These are phyloP conservation scores for Hygrocybe punicea DNA, from an alignment of 768 basidiomycete species.

Conservation along the genomic window DNA sequence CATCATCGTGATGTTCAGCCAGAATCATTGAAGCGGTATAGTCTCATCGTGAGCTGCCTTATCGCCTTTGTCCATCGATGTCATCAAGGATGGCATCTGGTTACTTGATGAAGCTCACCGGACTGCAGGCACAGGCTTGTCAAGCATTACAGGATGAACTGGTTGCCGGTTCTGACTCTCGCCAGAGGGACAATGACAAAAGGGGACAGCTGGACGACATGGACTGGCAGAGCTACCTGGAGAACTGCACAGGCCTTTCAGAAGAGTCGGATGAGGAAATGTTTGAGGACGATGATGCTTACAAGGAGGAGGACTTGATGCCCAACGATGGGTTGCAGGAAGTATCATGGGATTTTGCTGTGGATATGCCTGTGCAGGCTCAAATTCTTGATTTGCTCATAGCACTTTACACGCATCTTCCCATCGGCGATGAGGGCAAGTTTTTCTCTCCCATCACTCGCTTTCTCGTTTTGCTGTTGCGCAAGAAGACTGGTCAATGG, in stretches of 20 bases:
- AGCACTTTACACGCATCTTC: constrained; percentile 1
- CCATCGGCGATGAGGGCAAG: neutral
- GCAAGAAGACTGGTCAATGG: constrained; percentile 3
- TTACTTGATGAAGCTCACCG: constrained; percentile 1
- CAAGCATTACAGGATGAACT: neutral
- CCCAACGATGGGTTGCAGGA: neutral
- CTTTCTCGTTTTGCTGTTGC: neutral
- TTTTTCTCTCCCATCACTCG: neutral
- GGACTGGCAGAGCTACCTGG: neutral
- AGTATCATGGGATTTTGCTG: neutral
- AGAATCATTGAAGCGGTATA: neutral
- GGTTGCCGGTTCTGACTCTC: neutral
- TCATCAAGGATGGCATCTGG: constrained; percentile 1
- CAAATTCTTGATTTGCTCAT: constrained; percentile 1
- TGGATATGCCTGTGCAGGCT: neutral
- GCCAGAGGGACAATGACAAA: neutral
- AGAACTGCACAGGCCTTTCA: neutral
- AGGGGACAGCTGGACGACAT: neutral
- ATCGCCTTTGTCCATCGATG: neutral
- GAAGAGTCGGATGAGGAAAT: neutral
- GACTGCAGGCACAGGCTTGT: neutral
- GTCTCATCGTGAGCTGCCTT: neutral
- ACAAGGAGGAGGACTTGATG: neutral
- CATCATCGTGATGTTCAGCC: constrained; percentile 1
- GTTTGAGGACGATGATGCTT: neutral